A percentile compares a stretch with the other conserved stretches of the same genome.
These are phyloP conservation scores for Paspalum notatum DNA, from an alignment of 176 grass and related monocot species.

Conservation along the genomic window DNA sequence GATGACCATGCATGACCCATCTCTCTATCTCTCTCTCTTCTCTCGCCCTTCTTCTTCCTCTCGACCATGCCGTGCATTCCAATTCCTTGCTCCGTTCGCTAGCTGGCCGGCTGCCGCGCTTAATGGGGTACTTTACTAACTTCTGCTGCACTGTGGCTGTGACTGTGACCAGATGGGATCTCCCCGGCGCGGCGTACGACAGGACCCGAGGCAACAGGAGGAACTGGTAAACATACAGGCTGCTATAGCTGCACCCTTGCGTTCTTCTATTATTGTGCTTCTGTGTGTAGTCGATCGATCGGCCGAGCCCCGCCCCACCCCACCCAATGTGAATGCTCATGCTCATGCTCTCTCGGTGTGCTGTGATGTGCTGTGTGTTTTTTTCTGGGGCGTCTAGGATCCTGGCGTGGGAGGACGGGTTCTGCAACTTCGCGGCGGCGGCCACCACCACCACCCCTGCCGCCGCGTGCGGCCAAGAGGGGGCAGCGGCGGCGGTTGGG, in stretches of 20 bases:
- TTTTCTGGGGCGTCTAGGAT: conserved; percentile 53
- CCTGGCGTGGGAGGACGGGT: conserved; percentile 95
- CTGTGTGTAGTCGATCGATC: not conserved
- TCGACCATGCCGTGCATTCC: too few species aligned
- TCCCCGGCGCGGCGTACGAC: conserved; percentile 79
- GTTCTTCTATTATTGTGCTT: too few species aligned
- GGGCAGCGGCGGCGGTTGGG: not conserved
- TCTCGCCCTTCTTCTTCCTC: too few species aligned
- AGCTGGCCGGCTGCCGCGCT: not conserved
- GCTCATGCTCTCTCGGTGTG: not conserved
- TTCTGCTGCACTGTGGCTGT: not conserved
- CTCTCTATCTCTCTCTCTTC: too few species aligned
- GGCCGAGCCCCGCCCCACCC: not conserved
- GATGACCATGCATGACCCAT: too few species aligned
- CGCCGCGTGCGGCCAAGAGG: conserved; percentile 56
- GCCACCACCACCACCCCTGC: conserved; percentile 51
- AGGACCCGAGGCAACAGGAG: conserved; percentile 94
- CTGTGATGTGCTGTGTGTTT: not conserved
- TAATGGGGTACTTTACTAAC: not conserved
- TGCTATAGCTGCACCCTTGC: not conserved
- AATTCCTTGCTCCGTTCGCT: not conserved
- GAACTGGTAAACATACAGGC: conserved; percentile 66
- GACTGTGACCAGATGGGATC: conserved; percentile 80
- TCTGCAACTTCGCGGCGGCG: conserved; percentile 95
- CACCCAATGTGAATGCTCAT: not conserved